These are phyloP conservation scores for Luffa aegyptiaca DNA, from an alignment of 306 rosid genomes.

Conservation along the genomic window DNA sequence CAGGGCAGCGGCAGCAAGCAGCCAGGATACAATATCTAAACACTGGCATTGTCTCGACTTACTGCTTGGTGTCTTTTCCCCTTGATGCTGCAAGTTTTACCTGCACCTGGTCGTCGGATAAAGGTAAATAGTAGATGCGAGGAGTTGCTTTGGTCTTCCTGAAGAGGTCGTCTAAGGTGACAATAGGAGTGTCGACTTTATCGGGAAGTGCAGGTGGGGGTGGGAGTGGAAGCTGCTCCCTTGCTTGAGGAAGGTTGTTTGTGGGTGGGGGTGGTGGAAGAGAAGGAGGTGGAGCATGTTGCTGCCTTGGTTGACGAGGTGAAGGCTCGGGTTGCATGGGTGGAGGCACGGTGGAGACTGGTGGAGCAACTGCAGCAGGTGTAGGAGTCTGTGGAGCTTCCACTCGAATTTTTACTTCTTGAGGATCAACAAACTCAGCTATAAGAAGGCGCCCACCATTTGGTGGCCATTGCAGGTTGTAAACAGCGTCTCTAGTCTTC, in stretches of 20 bases:
- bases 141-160: slow-evolving; percentile 87
- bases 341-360: slow-evolving; percentile 33
- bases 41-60: background rate
- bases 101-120: slow-evolving; percentile 75
- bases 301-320: slow-evolving; percentile 27
- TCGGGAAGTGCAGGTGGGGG: slow-evolving; percentile 69
- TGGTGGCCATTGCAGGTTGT: slow-evolving; percentile 94
- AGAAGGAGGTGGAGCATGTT: slow-evolving; percentile 23
- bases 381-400: slow-evolving; percentile 56
- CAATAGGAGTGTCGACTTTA: slow-evolving; percentile 66
- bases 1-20: background rate
- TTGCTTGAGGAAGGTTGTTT: slow-evolving; percentile 43
- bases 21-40: background rate
- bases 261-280: slow-evolving; percentile 46
- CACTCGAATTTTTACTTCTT: slow-evolving; percentile 61
- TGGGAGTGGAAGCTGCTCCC: slow-evolving; percentile 67
- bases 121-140: slow-evolving; percentile 84
- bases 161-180: slow-evolving; percentile 88
- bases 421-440: slow-evolving; percentile 84
- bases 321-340: slow-evolving; percentile 26
- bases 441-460: slow-evolving; percentile 80
- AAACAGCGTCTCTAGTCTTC: slow-evolving; percentile 82
- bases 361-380: slow-evolving; percentile 34
- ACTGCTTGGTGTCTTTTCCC: slow-evolving; percentile 32
- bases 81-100: slow-evolving; percentile 50